Base-by-base conservation (phyloP, 1,284 basidiomycete species). In the Cutaneotrichosporon dermatis region DNA sequence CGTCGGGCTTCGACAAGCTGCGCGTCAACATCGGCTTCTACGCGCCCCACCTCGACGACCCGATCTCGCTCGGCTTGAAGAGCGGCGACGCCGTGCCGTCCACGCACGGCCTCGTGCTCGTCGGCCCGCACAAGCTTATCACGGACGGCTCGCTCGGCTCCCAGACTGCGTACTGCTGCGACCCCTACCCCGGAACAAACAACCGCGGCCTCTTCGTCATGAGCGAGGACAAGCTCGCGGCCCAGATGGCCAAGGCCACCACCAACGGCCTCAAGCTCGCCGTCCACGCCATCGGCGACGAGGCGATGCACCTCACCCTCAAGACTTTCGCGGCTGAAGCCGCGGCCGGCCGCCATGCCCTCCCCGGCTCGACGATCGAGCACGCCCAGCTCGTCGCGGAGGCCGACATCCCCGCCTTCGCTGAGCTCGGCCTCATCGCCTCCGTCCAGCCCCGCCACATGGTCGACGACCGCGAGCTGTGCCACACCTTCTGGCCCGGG, bases 281-380 rank as follows among this genome's bases (percentile, higher is more conserved):
- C 1, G 69, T 76, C 9, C 75, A 74, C 58, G 73, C 73, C 2
- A 72, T 76, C 42, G 75, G 75, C 4, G 74, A 76, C 63, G 65
- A 67, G 13, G 73, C 73, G 4, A 72, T 71, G 51, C 51, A 59
- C 15, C 59, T 67, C 36, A 62, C 65, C 3, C 66, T 76, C 49
- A 52, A 63, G 15, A 60, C 65, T 1, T 54, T 75, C 35, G 34
- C 54, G 51, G 57, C 57, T 4, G 41, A 61, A 2, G 58, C 69
- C 9, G 43, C 45, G 9, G 42, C 35, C 1, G 52, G 52, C n/a
- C 8, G n/a, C 37, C 62, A 60, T 8, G 67, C 70, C 0, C 58
- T 70, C 2, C 60, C 64, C 1, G 70, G 69, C 1, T 66, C 63
- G 2, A 68, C 69, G 13, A 75, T 76, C 55, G 75, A 75, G 55